Conservation (phyloP, 768 basidiomycete species). For the Clathrus columnatus region DNA sequence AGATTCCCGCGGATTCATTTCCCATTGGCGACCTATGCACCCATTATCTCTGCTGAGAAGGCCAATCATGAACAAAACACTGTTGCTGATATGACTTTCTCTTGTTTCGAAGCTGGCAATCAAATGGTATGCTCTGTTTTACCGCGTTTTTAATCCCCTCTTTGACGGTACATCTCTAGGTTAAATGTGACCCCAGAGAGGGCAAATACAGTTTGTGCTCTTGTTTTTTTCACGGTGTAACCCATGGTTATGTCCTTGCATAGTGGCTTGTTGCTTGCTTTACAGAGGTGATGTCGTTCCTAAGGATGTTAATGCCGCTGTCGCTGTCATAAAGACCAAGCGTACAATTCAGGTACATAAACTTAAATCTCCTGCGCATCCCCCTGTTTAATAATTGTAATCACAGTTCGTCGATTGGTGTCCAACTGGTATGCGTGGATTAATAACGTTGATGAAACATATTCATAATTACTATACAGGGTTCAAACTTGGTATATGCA, state of each 20-base stretch:
- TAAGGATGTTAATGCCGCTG: slow-evolving; percentile 70
- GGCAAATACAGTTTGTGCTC: slow-evolving; percentile 90
- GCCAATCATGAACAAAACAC: slow-evolving; percentile 96
- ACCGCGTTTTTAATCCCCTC: neutral
- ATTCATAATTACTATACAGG: neutral
- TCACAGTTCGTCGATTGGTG: slow-evolving; percentile 62
- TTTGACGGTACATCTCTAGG: slow-evolving; percentile 21
- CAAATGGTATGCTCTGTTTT: slow-evolving; percentile 70
- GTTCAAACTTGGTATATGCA: slow-evolving; percentile 60
- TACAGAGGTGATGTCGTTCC: slow-evolving; percentile 74
- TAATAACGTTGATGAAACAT: neutral
- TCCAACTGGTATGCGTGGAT: slow-evolving; percentile 43
- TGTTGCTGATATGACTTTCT: slow-evolving; percentile 96
- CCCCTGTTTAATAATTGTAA: neutral
- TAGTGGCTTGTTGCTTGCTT: slow-evolving; percentile 59
- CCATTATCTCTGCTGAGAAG: slow-evolving; percentile 91
- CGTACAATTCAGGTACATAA: slow-evolving; percentile 48
- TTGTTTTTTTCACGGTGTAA: neutral
- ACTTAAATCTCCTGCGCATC: neutral
- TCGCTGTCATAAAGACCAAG: slow-evolving; percentile 68
- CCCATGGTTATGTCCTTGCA: neutral
- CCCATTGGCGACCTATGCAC: slow-evolving; percentile 93
- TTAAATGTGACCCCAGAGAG: slow-evolving; percentile 90
- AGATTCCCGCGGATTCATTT: slow-evolving; percentile 98
- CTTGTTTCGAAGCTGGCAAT: slow-evolving; percentile 94